Evolutionary conservation across 192 early-diverging fungal genomes (phyloP).

Genomic region (Backusella mclennaniae): DNA sequence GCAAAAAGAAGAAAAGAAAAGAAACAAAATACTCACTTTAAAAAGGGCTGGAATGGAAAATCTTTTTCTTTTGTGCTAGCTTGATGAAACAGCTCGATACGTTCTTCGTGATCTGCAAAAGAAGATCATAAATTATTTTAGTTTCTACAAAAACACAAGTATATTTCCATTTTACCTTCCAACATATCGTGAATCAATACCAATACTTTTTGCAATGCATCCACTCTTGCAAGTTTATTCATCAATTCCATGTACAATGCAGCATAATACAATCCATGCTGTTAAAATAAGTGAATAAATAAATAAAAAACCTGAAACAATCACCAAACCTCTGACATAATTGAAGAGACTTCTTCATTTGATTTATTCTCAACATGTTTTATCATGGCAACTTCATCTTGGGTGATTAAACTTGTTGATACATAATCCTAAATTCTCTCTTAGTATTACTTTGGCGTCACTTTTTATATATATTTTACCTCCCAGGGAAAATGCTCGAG

Average conservation of each 20-base stretch:
- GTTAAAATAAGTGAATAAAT: not conserved
- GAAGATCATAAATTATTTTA: not conserved
- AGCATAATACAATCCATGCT: conserved; percentile 52
- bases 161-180: conserved; percentile 41
- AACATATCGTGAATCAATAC: conserved; percentile 83
- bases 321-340: conserved; percentile 19
- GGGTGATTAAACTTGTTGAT: conserved; percentile 75
- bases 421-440: conserved; percentile 69
- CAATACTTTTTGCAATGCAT: conserved; percentile 86
- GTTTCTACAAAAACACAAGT: not conserved
- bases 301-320: not conserved
- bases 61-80: conserved; percentile 25
- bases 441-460: not conserved
- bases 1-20: not conserved
- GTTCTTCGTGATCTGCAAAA: conserved; percentile 47
- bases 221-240: conserved; percentile 76
- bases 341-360: conserved; percentile 30
- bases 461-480: conserved; percentile 39
- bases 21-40: conserved; percentile 39
- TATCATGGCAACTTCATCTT: conserved; percentile 71
- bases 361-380: conserved; percentile 49
- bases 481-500: conserved; percentile 87
- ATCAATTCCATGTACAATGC: conserved; percentile 68
- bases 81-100: conserved; percentile 42
- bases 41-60: conserved; percentile 48